These are phyloP conservation scores for Solanum hybrid DNA, from an alignment of 305 asterid genomes.

Conservation along the genomic window DNA sequence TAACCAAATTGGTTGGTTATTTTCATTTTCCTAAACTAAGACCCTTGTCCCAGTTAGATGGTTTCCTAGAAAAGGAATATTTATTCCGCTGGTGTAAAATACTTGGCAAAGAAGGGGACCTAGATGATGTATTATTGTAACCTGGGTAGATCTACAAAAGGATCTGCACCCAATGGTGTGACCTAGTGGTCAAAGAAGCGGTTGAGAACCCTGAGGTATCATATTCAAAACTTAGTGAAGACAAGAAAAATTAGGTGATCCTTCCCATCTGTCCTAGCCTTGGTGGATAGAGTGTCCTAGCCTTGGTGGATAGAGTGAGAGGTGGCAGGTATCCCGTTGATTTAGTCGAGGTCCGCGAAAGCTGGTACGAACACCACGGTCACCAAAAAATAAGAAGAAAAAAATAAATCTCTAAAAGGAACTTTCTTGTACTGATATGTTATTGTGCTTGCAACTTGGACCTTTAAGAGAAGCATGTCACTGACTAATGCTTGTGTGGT, in stretches of 20 bases:
- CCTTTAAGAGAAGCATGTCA: not conserved
- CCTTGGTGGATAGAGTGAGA: not conserved
- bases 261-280: not conserved
- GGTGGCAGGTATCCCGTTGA: not conserved
- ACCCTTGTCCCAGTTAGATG: not conserved
- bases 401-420: not conserved
- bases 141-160: not conserved
- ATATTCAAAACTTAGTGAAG: not conserved
- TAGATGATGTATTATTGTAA: not conserved
- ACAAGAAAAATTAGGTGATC: not conserved
- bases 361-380: not conserved
- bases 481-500: not conserved
- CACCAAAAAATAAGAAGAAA: not conserved
- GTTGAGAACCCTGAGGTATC: not conserved
- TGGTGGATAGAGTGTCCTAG: not conserved
- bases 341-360: not conserved
- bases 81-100: not conserved
- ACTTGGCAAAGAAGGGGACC: not conserved
- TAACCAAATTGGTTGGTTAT: not conserved
- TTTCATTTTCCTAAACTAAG: not conserved
- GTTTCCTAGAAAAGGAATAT: not conserved
- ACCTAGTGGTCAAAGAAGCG: not conserved
- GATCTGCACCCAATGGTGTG: not conserved
- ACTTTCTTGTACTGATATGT: not conserved
- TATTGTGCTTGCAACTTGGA: not conserved